These are phyloP conservation scores for Boletellus sp. DNA, from an alignment of 768 basidiomycete species.

Conservation along the genomic window DNA sequence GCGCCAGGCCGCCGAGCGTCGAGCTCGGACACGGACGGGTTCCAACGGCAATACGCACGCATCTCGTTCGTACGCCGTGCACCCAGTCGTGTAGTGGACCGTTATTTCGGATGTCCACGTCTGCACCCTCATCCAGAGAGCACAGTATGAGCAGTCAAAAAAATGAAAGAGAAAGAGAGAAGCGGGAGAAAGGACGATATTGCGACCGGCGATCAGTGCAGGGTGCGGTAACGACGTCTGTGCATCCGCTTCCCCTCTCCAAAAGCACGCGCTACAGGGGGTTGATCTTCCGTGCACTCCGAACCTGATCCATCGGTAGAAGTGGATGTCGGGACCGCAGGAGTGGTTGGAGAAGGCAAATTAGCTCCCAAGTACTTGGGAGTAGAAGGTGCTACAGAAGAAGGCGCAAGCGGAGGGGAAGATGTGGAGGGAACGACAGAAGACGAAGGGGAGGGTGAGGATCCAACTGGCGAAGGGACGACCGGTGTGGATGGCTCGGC, in stretches of 20 bases:
- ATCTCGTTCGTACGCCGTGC: too few relatives aligned
- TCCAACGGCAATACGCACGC: too few relatives aligned
- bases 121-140: slow-evolving; percentile 13
- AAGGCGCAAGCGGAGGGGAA: too few relatives aligned
- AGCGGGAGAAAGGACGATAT: neutral
- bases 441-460: too few relatives aligned
- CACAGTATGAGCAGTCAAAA: neutral
- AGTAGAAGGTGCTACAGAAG: too few relatives aligned
- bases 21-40: neutral
- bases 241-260: slow-evolving; percentile 14
- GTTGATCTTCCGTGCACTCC: slow-evolving; percentile 12
- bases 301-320: slow-evolving; percentile 7
- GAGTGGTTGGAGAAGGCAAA: neutral
- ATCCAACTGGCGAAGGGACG: too few relatives aligned
- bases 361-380: neutral
- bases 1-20: slow-evolving; percentile 10
- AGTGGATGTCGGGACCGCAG: neutral
- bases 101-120: too few relatives aligned
- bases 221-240: slow-evolving; percentile 8
- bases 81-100: too few relatives aligned
- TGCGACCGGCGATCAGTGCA: slow-evolving; percentile 4
- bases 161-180: neutral
- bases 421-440: too few relatives aligned
- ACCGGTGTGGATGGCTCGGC: too few relatives aligned
- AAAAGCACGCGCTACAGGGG: neutral